These are phyloP conservation scores for Phoenix dactylifera DNA, from an alignment of 176 grass and related monocot genomes.

Conservation along the genomic window DNA sequence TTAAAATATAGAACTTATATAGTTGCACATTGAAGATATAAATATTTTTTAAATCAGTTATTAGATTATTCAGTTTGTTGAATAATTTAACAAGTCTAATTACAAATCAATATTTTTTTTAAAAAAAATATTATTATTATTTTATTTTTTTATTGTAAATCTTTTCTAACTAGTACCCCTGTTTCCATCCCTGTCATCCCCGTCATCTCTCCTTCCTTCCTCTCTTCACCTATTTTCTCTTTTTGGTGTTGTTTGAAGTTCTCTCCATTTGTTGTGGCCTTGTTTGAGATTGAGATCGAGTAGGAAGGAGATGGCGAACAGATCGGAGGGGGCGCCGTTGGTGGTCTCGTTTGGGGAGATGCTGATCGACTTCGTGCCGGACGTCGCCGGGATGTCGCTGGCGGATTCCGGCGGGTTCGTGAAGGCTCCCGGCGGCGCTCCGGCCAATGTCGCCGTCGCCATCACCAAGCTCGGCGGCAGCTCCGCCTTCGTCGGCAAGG, in stretches of 20 bases:
- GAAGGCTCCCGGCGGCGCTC: conserved; percentile 73
- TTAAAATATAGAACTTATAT: too few relatives aligned
- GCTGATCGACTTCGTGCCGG: conserved; percentile 84
- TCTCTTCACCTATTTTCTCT: not conserved
- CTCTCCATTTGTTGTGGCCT: too few relatives aligned
- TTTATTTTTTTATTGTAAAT: too few relatives aligned
- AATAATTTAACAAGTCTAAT: too few relatives aligned
- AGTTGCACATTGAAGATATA: too few relatives aligned
- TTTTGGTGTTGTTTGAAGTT: not conserved
- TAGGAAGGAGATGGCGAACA: conserved; percentile 13
- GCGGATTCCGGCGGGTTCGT: conserved; percentile 80
- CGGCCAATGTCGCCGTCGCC: conserved; percentile 78
- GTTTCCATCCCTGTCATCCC: not conserved
- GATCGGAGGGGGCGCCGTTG: conserved; percentile 16
- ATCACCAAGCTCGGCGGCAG: conserved; percentile 66
- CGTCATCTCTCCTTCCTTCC: not conserved
- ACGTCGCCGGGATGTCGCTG: conserved; percentile 62
- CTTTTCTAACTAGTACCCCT: too few relatives aligned
- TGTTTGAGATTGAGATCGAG: too few relatives aligned
- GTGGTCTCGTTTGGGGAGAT: conserved; percentile 87
- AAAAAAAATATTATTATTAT: too few relatives aligned
- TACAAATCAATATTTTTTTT: too few relatives aligned
- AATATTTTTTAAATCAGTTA: too few relatives aligned
- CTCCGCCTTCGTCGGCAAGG: conserved; percentile 87
- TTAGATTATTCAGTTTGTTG: too few relatives aligned